phyloP scores from a whole-genome alignment of 768 basidiomycete species.

The Galerina sulciceps region DNA sequence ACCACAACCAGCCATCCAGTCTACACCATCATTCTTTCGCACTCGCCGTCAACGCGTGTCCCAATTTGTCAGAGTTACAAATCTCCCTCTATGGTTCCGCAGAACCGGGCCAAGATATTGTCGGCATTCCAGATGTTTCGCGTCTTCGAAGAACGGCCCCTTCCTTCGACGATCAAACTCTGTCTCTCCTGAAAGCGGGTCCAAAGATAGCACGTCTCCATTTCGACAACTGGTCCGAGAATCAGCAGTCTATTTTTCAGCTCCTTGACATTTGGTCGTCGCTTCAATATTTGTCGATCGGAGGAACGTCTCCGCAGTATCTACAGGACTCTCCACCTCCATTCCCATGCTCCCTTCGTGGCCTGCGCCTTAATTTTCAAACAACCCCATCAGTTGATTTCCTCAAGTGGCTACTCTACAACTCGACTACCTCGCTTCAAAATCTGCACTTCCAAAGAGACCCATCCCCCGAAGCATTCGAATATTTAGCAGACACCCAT shows the following conservation, averaged over 20 bases:
- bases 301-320: constrained; percentile 60
- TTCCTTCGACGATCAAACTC: constrained; percentile 55
- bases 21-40: constrained; percentile 63
- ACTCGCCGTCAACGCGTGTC: constrained; percentile 59
- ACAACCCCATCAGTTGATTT: constrained; percentile 64
- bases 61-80: constrained; percentile 57
- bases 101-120: constrained; percentile 52
- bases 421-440: constrained; percentile 53
- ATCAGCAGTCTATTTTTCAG: constrained; percentile 57
- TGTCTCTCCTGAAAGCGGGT: constrained; percentile 57
- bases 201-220: constrained; percentile 56
- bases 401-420: constrained; percentile 70
- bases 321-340: constrained; percentile 46
- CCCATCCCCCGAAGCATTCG: constrained; percentile 57
- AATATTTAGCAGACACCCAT: constrained; percentile 56
- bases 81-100: constrained; percentile 64
- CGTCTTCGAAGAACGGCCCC: constrained; percentile 56
- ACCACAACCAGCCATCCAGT: constrained; percentile 67
- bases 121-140: constrained; percentile 48
- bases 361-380: constrained; percentile 70
- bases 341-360: constrained; percentile 50
- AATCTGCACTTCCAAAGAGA: constrained; percentile 64
- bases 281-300: constrained; percentile 57
- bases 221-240: constrained; percentile 76
- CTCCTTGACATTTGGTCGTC: constrained; percentile 68